Conservation (phyloP, 495 filamentous ascomycete genomes). For the Letharia columbiana region DNA sequence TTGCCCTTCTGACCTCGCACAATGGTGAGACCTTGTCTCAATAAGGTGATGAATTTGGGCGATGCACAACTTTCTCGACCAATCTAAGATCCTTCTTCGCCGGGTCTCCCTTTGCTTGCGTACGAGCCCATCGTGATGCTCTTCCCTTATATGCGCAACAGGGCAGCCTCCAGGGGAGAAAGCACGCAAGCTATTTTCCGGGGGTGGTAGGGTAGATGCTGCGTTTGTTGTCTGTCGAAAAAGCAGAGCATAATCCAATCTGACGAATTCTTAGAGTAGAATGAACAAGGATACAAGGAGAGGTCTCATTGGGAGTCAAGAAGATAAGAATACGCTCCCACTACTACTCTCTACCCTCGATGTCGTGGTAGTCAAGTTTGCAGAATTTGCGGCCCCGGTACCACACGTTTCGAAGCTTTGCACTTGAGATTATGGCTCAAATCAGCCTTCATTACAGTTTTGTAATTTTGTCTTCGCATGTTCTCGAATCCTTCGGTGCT, state of each 20-base stretch:
- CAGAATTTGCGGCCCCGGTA: neutral
- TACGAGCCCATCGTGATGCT: neutral
- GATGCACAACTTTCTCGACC: neutral
- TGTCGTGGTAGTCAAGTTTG: too few relatives aligned
- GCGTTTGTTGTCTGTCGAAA: neutral
- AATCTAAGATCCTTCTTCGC: neutral
- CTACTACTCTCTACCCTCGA: neutral
- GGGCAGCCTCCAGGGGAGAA: neutral
- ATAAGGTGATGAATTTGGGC: neutral
- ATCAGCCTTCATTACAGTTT: neutral
- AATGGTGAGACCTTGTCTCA: neutral
- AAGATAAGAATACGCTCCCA: neutral
- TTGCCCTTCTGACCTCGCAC: neutral
- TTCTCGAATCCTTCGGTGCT: neutral
- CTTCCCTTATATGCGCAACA: neutral
- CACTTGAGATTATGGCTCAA: neutral
- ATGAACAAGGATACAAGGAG: neutral
- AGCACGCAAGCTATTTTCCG: neutral
- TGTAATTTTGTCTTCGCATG: neutral
- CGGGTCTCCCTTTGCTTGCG: neutral
- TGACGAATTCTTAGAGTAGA: neutral
- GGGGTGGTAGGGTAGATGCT: neutral
- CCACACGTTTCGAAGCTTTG: neutral
- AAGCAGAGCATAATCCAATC: neutral
- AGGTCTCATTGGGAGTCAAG: neutral